Evolutionary conservation across 768 basidiomycete species (phyloP).

Genomic region (Suillus brevipes): DNA sequence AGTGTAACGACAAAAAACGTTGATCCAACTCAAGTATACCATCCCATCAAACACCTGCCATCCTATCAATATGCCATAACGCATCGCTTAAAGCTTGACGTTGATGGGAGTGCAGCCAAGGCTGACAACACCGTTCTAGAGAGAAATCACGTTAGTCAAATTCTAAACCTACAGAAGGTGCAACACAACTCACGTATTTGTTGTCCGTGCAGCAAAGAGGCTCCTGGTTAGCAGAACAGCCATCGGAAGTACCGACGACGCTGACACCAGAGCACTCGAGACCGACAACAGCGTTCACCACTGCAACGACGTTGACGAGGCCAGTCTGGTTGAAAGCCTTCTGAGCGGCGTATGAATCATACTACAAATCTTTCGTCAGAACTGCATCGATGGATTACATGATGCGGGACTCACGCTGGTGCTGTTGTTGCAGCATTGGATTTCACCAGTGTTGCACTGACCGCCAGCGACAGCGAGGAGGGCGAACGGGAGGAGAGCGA

Average conservation of each 20-base stretch:
- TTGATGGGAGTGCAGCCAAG: neutral
- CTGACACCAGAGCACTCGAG: neutral
- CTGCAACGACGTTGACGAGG: neutral
- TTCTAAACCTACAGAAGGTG: no score
- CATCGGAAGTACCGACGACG: neutral
- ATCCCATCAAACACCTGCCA: neutral
- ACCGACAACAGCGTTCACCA: neutral
- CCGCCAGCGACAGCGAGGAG: neutral
- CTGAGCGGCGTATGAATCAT: neutral
- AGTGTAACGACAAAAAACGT: neutral
- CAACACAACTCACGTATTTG: neutral
- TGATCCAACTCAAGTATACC: neutral
- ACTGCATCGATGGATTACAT: neutral
- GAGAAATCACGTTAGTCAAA: no score
- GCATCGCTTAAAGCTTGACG: neutral
- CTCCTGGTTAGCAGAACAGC: conserved; percentile 1
- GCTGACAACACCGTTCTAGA: neutral
- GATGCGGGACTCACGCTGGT: neutral
- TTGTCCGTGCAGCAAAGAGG: conserved; percentile 5
- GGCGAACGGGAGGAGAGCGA: neutral
- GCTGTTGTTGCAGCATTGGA: conserved; percentile 5
- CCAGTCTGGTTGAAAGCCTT: neutral
- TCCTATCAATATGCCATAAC: neutral
- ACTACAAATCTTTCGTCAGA: neutral
- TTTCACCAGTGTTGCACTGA: conserved; percentile 5